Evolutionary conservation across 2,329 filamentous ascomycete genomes (phyloP), one percentile per base, ranked within the genome.

Genomic region (Aspergillus pseudotamarii): DNA sequence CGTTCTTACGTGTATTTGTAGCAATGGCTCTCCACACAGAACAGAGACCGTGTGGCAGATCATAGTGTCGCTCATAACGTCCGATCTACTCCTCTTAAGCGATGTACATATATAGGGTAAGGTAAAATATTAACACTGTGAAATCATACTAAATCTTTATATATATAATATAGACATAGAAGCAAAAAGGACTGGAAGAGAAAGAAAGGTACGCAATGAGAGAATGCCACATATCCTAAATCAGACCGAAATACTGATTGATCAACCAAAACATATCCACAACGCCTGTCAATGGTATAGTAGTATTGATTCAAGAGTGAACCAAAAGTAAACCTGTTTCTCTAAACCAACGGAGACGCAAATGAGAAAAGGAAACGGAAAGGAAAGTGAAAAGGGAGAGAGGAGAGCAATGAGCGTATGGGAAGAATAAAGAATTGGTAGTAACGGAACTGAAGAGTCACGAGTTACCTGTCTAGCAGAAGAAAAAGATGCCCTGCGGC

Each of bases 241-340:
- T 23, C 26, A 48, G 43, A 57, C 53, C 21, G 50, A 61, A 57
- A 57, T 26, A 28, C 28, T 19, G 2, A 51, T 51, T 51, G 28
- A 51, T 3, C 16, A 36, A 57, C n/a, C 36, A n/a, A 64, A 45
- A 43, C 14, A 32, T 38, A 46, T 55, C 58, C 61, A 58, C 61
- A 63, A 67, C 66, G 65, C 65, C 67, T 9, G 28, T 61, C 63
- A 62, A 64, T 68, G 66, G 56, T 65, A 64, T 65, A 61, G 32
- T 60, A 48, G 58, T 61, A 53, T 59, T 34, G 28, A 57, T 43
- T 23, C 36, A 26, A 50, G 26, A 38, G 48, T 53, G 16, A n/a
- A 53, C 38, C 36, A 28, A 45, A 45, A 43, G 34, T 36, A 28
- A 54, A 30, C 16, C 8, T 45, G 36, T 32, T 34, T 6, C 34